Conservation (phyloP, 2,329 filamentous ascomycete genomes). For the Hymenoscyphus repandus region DNA sequence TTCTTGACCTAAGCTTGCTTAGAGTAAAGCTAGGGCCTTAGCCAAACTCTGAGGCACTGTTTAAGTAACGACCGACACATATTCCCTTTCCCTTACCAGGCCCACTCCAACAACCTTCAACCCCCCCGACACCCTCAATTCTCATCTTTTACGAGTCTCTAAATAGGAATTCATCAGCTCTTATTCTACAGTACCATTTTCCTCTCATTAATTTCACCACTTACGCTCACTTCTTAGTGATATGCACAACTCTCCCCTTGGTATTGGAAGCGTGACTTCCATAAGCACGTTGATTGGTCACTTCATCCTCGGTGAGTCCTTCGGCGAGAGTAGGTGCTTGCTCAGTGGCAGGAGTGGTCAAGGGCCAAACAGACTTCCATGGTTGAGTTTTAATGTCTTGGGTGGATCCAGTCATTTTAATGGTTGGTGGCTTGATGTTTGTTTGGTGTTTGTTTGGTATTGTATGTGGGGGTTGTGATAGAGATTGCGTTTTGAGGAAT, state of each 20-base stretch:
- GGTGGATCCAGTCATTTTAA: not conserved
- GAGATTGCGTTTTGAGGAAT: not conserved
- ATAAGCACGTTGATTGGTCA: not conserved
- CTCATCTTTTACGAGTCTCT: too few relatives aligned
- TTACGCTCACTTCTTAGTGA: conserved; percentile 1
- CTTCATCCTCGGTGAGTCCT: not conserved
- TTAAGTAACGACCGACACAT: too few relatives aligned
- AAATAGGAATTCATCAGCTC: too few relatives aligned
- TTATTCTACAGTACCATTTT: too few relatives aligned
- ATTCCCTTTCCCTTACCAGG: too few relatives aligned
- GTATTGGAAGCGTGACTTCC: not conserved
- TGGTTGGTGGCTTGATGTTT: not conserved
- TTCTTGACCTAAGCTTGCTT: too few relatives aligned
- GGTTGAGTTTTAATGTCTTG: not conserved
- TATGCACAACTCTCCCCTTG: not conserved
- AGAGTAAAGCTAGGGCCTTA: too few relatives aligned
- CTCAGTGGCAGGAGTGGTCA: not conserved
- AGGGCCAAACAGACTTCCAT: conserved; percentile 1
- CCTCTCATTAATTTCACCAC: not conserved
- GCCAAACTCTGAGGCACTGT: too few relatives aligned
- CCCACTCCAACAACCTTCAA: too few relatives aligned
- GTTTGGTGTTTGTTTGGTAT: not conserved
- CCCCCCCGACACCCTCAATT: too few relatives aligned
- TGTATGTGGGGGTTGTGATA: not conserved
- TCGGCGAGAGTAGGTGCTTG: not conserved